phyloP scores from a whole-genome alignment of 2,329 filamentous ascomycete species.

The Chalaropsis ovoidea region DNA sequence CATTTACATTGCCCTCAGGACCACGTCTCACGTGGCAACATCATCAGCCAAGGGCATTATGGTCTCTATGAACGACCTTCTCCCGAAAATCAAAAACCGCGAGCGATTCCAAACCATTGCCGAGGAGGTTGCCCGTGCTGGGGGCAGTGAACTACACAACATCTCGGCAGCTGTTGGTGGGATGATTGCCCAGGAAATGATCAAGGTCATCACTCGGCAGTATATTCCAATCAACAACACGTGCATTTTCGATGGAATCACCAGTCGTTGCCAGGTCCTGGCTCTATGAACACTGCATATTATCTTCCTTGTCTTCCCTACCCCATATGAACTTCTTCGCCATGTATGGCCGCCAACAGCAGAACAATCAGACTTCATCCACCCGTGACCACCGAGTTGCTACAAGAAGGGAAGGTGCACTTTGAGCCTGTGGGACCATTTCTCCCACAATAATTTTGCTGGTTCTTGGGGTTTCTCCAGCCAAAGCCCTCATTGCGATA shows the following conservation, averaged over 20 bases:
- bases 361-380: too few species aligned
- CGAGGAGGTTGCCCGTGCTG: constrained; percentile 62
- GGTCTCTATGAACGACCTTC: constrained; percentile 12
- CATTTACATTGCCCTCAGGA: constrained; percentile 57
- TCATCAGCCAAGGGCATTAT: constrained; percentile 23
- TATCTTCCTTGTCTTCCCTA: too few species aligned
- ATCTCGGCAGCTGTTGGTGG: constrained; percentile 79
- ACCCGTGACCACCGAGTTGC: neutral
- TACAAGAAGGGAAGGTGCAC: neutral
- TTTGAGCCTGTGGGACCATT: neutral
- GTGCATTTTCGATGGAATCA: constrained; percentile 60
- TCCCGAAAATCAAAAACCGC: neutral
- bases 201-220: constrained; percentile 73
- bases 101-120: constrained; percentile 31
- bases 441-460: neutral
- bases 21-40: constrained; percentile 24
- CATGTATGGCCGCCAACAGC: too few species aligned
- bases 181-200: constrained; percentile 91
- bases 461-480: neutral
- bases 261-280: constrained; percentile 50
- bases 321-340: neutral
- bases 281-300: constrained; percentile 29
- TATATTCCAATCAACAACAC: constrained; percentile 63
- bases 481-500: neutral
- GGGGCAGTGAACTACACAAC: constrained; percentile 83